Evolutionary conservation across 768 basidiomycete species (phyloP).

Genomic region (Mycena polygramma): DNA sequence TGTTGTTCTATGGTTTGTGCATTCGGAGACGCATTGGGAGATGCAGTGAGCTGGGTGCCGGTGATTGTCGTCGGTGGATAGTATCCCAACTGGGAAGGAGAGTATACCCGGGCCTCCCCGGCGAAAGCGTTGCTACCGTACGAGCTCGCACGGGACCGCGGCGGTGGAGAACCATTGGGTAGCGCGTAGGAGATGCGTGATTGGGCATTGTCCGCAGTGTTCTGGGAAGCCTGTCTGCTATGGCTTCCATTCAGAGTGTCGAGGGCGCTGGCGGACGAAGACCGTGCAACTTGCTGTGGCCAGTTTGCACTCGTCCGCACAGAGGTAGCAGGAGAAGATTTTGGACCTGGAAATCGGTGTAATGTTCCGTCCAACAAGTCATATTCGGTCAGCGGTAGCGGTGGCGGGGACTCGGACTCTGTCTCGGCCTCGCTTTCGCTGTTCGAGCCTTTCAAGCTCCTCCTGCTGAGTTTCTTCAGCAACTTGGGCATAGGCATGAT

Average conservation of each 20-base stretch:
- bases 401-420: constrained; percentile 21
- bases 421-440: constrained; percentile 22
- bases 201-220: not conserved
- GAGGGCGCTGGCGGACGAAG: not conserved
- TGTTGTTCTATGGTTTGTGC: not conserved
- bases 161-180: constrained; percentile 20
- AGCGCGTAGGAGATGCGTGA: constrained; percentile 14
- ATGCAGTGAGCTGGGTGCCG: constrained; percentile 12
- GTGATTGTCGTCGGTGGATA: not conserved
- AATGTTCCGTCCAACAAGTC: not conserved
- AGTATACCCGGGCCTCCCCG: constrained; percentile 20
- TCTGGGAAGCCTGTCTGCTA: constrained; percentile 24
- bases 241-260: not conserved
- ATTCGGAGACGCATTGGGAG: constrained; percentile 8
- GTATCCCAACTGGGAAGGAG: constrained; percentile 29
- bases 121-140: constrained; percentile 4
- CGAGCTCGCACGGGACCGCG: constrained; percentile 30
- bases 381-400: constrained; percentile 26
- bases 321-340: constrained; percentile 13
- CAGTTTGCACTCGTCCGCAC: constrained; percentile 18
- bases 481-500: constrained; percentile 39
- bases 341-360: constrained; percentile 9
- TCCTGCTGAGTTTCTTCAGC: constrained; percentile 29
- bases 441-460: constrained; percentile 22
- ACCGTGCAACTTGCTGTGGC: constrained; percentile 11